Evolutionary conservation across 2,329 filamentous ascomycete species (phyloP).

Genomic region (Alternaria triticimaculans): DNA sequence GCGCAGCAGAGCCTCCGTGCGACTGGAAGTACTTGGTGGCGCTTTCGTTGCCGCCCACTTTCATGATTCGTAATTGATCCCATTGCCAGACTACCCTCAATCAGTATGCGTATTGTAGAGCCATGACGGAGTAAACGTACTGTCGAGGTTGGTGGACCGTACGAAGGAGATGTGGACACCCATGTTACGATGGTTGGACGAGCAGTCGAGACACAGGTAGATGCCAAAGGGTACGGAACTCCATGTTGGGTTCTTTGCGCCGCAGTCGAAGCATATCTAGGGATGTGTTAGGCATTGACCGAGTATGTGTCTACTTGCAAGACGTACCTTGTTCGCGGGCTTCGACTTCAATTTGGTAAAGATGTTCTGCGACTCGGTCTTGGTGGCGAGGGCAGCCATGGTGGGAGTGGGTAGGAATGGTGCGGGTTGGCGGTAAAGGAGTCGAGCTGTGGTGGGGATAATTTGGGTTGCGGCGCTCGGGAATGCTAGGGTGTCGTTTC

Average conservation of each 20-base stretch:
- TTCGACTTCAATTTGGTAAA: slow-evolving; percentile 97
- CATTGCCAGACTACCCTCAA: slow-evolving; percentile 78
- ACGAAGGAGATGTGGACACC: slow-evolving; percentile 99
- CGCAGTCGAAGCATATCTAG: slow-evolving; percentile 97
- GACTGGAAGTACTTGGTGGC: slow-evolving; percentile 98
- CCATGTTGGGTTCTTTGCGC: slow-evolving; percentile 98
- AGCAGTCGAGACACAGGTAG: slow-evolving; percentile 97
- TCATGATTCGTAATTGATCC: slow-evolving; percentile 97
- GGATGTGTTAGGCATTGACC: slow-evolving; percentile 31
- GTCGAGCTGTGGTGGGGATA: slow-evolving; percentile 38
- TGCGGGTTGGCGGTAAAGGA: slow-evolving; percentile 30
- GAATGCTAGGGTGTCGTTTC: slow-evolving; percentile 32
- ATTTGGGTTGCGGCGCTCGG: slow-evolving; percentile 31
- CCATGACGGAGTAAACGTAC: slow-evolving; percentile 62
- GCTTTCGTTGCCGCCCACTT: slow-evolving; percentile 97
- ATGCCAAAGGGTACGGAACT: slow-evolving; percentile 96
- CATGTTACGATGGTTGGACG: slow-evolving; percentile 93
- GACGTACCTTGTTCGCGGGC: slow-evolving; percentile 85
- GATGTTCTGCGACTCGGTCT: slow-evolving; percentile 94
- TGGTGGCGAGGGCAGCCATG: slow-evolving; percentile 76
- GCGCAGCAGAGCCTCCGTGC: slow-evolving; percentile 89
- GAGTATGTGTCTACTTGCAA: slow-evolving; percentile 20
- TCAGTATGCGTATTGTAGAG: slow-evolving; percentile 32
- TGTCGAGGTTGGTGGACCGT: slow-evolving; percentile 95
- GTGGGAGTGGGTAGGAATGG: slow-evolving; percentile 30